Conservation (phyloP, 129 eudicot species). For the Saposhnikovia divaricata region DNA sequence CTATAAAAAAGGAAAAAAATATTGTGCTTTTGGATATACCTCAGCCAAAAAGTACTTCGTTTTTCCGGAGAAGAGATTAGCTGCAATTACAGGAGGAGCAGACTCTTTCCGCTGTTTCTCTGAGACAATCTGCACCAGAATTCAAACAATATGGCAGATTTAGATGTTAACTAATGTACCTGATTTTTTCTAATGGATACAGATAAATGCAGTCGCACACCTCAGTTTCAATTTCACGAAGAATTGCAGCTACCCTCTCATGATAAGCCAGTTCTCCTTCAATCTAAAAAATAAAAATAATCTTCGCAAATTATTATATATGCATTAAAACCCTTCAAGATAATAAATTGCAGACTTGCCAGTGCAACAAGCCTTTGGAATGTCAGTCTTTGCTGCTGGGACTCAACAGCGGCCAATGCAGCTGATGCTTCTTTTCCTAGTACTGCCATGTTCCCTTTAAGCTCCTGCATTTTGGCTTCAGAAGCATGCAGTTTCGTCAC, state of each 20-base stretch:
- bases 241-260: constrained; percentile 91
- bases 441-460: constrained; percentile 92
- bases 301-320: neutral
- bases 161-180: neutral
- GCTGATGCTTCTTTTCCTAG: constrained; percentile 96
- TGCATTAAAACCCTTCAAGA: neutral
- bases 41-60: constrained; percentile 88
- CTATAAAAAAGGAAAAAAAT: neutral
- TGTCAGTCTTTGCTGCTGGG: constrained; percentile 92
- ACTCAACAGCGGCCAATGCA: constrained; percentile 89
- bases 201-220: constrained; percentile 30
- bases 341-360: constrained; percentile 32
- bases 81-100: constrained; percentile 76
- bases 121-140: constrained; percentile 68
- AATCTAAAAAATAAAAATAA: constrained; percentile 34
- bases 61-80: constrained; percentile 54
- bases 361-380: constrained; percentile 94
- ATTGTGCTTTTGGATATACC: constrained; percentile 30
- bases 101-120: constrained; percentile 98
- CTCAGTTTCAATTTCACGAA: constrained; percentile 90
- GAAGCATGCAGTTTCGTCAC: constrained; percentile 92
- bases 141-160: constrained; percentile 8
- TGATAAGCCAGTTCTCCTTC: constrained; percentile 91
- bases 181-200: neutral
- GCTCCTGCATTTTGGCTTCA: constrained; percentile 89